phyloP scores from a whole-genome alignment of 371 early-diverging fungal genomes.

The Mitosporidium daphniae region DNA sequence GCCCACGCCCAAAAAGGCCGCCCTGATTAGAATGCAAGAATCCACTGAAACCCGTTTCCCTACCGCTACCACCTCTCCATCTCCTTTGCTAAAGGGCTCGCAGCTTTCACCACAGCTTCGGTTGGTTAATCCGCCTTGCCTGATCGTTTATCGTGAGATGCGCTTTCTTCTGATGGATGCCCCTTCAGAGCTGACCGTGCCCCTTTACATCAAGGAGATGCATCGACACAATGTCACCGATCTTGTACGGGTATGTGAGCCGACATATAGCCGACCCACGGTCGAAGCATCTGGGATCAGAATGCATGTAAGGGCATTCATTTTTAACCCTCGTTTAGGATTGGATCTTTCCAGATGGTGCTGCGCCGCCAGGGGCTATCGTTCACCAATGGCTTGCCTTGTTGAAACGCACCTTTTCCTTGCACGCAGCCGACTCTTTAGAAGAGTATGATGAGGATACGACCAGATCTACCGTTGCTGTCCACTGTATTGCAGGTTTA shows the following conservation, averaged over 20 bases:
- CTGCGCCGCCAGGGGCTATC: constrained; percentile 18
- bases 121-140: constrained; percentile 11
- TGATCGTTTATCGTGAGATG: constrained; percentile 18
- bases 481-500: constrained; percentile 26
- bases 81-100: too few species aligned
- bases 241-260: constrained; percentile 52
- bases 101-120: too few species aligned
- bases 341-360: constrained; percentile 14
- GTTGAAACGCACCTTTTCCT: too few species aligned
- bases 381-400: constrained; percentile 28
- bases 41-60: too few species aligned
- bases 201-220: constrained; percentile 30
- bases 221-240: constrained; percentile 24
- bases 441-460: too few species aligned
- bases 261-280: constrained; percentile 24
- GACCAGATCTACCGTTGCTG: constrained; percentile 18
- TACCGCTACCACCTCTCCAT: too few species aligned
- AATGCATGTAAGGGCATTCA: constrained; percentile 24
- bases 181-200: constrained; percentile 36
- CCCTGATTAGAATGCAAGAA: too few species aligned
- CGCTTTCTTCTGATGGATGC: constrained; percentile 52
- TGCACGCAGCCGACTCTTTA: too few species aligned
- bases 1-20: too few species aligned
- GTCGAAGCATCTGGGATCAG: constrained; percentile 20
- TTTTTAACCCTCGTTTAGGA: constrained; percentile 5